These are phyloP conservation scores for Graphium sp. DNA, from an alignment of 2,329 filamentous ascomycete genomes.

Conservation along the genomic window DNA sequence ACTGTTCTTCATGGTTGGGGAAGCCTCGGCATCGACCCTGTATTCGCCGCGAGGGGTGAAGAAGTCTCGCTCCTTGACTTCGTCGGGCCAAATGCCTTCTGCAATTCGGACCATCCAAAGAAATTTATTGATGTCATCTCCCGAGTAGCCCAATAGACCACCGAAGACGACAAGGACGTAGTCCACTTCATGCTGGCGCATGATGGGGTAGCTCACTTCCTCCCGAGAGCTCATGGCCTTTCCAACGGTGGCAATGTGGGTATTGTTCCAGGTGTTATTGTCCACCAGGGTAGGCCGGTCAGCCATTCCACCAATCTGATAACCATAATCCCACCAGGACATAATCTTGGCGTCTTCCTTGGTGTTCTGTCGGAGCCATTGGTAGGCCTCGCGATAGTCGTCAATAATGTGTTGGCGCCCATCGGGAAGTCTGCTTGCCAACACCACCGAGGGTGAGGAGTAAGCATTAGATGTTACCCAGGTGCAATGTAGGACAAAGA, in stretches of 20 bases:
- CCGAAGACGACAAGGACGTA: conserved; percentile 98
- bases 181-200: conserved; percentile 96
- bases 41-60: conserved; percentile 93
- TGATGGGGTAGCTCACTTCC: conserved; percentile 96
- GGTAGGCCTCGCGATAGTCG: conserved; percentile 97
- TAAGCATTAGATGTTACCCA: conserved; percentile 99
- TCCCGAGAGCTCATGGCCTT: conserved; percentile 97
- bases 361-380: conserved; percentile 98
- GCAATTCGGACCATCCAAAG: conserved; percentile 99
- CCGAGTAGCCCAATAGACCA: conserved; percentile 88
- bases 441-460: conserved; percentile 90
- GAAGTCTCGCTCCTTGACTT: conserved; percentile 92
- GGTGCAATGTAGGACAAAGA: conserved; percentile 95
- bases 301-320: conserved; percentile 99
- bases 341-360: conserved; percentile 91
- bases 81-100: conserved; percentile 98
- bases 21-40: conserved; percentile 81
- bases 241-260: conserved; percentile 94
- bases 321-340: conserved; percentile 99
- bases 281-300: conserved; percentile 93
- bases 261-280: conserved; percentile 99
- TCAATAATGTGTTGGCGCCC: conserved; percentile 98
- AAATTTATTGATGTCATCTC: conserved; percentile 99
- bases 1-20: conserved; percentile 96
- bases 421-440: conserved; percentile 83